Conservation (phyloP, 129 eudicot species). For the Artemisia annua region DNA sequence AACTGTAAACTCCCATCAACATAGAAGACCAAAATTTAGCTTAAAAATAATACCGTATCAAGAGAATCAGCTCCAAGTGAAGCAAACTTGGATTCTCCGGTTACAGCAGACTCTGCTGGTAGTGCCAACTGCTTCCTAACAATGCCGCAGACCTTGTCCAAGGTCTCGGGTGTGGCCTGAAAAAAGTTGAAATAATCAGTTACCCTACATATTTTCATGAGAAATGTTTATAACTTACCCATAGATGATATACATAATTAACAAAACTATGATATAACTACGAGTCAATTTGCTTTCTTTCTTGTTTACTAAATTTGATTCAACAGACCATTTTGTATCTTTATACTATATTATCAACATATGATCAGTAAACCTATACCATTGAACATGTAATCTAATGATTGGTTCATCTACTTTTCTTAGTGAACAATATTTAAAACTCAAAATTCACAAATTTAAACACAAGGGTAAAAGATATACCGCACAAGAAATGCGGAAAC, state of each 20-base stretch:
- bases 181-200: slow-evolving; percentile 10
- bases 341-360: background rate
- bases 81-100: slow-evolving; percentile 69
- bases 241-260: background rate
- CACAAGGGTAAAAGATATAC: slow-evolving; percentile 40
- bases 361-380: background rate
- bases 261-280: background rate
- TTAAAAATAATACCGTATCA: slow-evolving; percentile 58
- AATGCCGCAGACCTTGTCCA: slow-evolving; percentile 61
- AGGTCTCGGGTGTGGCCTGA: slow-evolving; percentile 90
- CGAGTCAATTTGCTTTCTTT: too few species aligned
- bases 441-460: background rate
- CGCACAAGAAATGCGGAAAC: slow-evolving; percentile 54
- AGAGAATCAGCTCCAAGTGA: slow-evolving; percentile 95
- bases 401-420: background rate
- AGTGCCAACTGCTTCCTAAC: slow-evolving; percentile 89
- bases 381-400: background rate
- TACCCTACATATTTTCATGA: background rate
- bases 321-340: background rate
- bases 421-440: background rate
- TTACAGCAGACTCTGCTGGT: slow-evolving; percentile 47
- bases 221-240: background rate
- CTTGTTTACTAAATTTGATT: too few species aligned
- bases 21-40: background rate
- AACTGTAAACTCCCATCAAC: background rate